Base-by-base conservation (phyloP, 2,329 filamentous ascomycete genomes). In the Taxawa tesnikishii region DNA sequence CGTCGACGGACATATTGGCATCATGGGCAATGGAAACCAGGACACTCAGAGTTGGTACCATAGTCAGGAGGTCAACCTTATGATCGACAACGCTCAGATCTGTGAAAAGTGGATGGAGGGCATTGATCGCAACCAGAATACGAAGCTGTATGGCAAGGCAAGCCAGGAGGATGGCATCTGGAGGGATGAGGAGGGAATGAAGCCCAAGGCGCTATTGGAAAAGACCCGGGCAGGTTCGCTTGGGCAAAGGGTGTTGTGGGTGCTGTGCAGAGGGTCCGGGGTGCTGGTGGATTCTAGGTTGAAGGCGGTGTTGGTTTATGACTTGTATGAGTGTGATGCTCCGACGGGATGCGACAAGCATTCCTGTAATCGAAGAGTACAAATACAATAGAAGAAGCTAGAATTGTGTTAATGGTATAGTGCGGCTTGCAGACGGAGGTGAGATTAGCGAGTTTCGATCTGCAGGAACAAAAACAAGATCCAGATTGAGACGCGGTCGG, bases 41-140 rank as follows among this genome's bases (percentile, higher is more conserved):
- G 82, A 88, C 44, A 85, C 81, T 2, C 82, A 88, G 53, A 75
- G 68, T 13, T 87, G 79, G 75, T 85, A 68, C 42, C 81, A 88
- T 47, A 76, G 69, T 33, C 79, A 85, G 51, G 82, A 88, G 51
- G 68, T 81, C 33, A 87, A 88, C 42, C 54, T 87, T 15, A 73
- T 88, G 68, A 56, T 85, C 5, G 81, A 88, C 39, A 77, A 70
- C 13, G 44, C 52, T 0, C 51, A 62, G 1, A 58, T 85, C 0
- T 84, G 80, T 43, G 49, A 48, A 24, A 42, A 43, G 8, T 49
- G 46, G 46, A 40, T 34, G 5, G 40, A 42, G 8, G 71, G 58
- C 0, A 62, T 81, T 11, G 56, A 68, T 16, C 60, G 70, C 15
- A 81, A 81, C 46, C 76, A 83, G 48, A 82, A 82, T 42, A 82